phyloP scores from a whole-genome alignment of 164 flowering plant species.

The Sextonia rubra region DNA sequence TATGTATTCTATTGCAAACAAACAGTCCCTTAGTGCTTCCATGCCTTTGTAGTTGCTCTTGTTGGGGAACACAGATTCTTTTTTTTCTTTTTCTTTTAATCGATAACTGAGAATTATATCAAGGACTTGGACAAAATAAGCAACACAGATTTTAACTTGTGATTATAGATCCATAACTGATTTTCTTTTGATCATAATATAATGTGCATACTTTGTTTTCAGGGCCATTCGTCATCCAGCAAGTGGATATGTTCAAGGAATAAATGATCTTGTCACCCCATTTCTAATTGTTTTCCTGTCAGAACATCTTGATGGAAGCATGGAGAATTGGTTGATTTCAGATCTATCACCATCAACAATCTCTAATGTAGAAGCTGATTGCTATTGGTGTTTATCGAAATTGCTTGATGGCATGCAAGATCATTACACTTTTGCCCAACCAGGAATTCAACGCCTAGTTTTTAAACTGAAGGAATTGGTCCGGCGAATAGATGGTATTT shows the following conservation, averaged over 20 bases:
- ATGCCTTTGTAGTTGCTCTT: too few relatives aligned
- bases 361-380: constrained; percentile 82
- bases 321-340: constrained; percentile 68
- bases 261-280: constrained; percentile 96
- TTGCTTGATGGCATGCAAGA: constrained; percentile 99
- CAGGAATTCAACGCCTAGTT: constrained; percentile 96
- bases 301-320: constrained; percentile 70
- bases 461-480: constrained; percentile 94
- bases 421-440: constrained; percentile 99
- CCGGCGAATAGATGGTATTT: constrained; percentile 85
- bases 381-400: constrained; percentile 95
- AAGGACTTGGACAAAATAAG: too few relatives aligned
- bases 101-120: too few relatives aligned
- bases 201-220: constrained; percentile 18
- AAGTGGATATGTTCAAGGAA: constrained; percentile 98
- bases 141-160: neutral
- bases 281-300: constrained; percentile 93
- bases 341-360: constrained; percentile 57
- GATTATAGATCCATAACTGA: neutral
- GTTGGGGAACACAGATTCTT: too few relatives aligned
- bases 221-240: constrained; percentile 99
- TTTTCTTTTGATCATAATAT: constrained; percentile 1
- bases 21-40: too few relatives aligned
- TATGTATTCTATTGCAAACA: too few relatives aligned
- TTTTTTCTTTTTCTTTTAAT: too few relatives aligned